A percentile compares a stretch with the other conserved stretches of the same genome.
Evolutionary conservation across 495 filamentous ascomycete species (phyloP).

Genomic region (Trichocladium antarcticum): DNA sequence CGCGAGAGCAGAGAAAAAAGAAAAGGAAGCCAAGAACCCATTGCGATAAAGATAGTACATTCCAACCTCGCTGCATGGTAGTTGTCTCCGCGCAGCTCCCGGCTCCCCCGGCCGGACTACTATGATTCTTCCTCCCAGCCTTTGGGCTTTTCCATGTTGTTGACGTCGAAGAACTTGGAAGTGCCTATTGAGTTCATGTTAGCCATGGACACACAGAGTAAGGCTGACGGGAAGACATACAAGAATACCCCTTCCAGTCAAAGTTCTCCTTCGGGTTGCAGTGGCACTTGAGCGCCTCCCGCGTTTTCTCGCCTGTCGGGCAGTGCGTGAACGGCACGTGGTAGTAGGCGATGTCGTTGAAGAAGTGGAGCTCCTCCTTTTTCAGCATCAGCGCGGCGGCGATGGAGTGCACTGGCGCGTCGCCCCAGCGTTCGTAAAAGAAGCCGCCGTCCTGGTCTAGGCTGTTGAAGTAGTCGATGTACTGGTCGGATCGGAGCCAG

Average conservation of each 20-base stretch:
- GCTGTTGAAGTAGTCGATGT: conserved; percentile 68
- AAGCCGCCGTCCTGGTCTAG: conserved; percentile 78
- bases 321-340: conserved; percentile 99
- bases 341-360: conserved; percentile 97
- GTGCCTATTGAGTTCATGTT: conserved; percentile 44
- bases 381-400: conserved; percentile 73
- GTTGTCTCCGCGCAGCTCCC: conserved; percentile 6
- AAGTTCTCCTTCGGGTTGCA: conserved; percentile 96
- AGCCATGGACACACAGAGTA: neutral
- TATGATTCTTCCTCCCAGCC: conserved; percentile 65
- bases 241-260: conserved; percentile 96
- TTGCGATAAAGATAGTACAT: neutral
- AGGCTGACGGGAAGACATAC: conserved; percentile 42
- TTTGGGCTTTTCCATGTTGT: conserved; percentile 64
- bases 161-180: conserved; percentile 69
- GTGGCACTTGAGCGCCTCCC: conserved; percentile 74
- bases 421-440: conserved; percentile 90
- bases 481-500: conserved; percentile 70
- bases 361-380: conserved; percentile 94
- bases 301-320: conserved; percentile 70
- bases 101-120: conserved; percentile 30
- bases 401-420: conserved; percentile 90
- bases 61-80: neutral
- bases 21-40: neutral
- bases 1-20: neutral